Percentiles rank a stretch among this genome's conserved stretches.
Evolutionary conservation across 441 rosid genomes (phyloP).

Genomic region (Adansonia grandidieri): DNA sequence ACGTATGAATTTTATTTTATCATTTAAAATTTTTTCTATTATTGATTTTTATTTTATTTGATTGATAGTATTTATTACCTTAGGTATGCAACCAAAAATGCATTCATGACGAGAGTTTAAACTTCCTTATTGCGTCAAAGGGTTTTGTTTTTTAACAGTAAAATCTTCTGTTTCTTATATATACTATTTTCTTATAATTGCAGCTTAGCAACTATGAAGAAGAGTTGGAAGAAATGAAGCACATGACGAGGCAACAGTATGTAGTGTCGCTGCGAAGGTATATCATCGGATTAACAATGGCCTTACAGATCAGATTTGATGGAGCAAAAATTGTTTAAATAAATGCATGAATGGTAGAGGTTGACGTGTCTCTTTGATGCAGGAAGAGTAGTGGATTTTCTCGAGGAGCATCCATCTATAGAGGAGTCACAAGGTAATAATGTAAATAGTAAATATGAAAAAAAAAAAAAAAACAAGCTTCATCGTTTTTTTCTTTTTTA

Average conservation of each 20-base stretch:
- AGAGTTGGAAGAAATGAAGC: slow-evolving; percentile 75
- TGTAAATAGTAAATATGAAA: not conserved
- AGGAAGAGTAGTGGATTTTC: slow-evolving; percentile 99
- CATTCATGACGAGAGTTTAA: no score
- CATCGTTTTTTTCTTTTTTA: no score
- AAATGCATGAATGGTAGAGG: slow-evolving; percentile 20
- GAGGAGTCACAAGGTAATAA: slow-evolving; percentile 95
- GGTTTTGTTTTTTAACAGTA: slow-evolving; percentile 26
- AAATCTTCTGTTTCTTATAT: not conserved
- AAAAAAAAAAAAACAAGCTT: no score
- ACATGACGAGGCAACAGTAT: slow-evolving; percentile 79
- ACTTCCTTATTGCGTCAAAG: not conserved
- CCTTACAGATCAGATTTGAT: not conserved
- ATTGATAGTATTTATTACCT: no score
- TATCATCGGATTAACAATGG: not conserved
- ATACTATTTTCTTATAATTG: not conserved
- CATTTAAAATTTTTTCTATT: no score
- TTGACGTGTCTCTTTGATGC: slow-evolving; percentile 23
- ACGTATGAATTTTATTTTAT: no score
- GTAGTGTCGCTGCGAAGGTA: slow-evolving; percentile 83
- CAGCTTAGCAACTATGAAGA: slow-evolving; percentile 63
- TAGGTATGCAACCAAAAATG: no score
- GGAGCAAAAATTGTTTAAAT: not conserved
- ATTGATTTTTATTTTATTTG: no score
- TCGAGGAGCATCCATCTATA: slow-evolving; percentile 92